A percentile compares a stretch with the other conserved stretches of the same genome.
phyloP scores from a whole-genome alignment of 2,329 filamentous ascomycete species.

The Dryadomyces quercus-mongolicae region DNA sequence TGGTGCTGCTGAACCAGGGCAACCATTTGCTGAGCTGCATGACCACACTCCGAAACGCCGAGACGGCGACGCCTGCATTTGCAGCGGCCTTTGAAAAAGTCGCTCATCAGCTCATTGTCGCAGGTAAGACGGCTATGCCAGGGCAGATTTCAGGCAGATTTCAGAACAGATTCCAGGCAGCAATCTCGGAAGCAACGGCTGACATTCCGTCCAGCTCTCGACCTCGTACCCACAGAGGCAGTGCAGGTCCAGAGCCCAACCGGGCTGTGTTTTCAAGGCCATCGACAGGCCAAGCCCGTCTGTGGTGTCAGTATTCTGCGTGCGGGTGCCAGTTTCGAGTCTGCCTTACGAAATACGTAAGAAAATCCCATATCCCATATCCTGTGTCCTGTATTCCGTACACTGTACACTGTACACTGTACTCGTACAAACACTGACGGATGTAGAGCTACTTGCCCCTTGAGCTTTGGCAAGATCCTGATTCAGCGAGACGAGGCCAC shows the following conservation, averaged over 20 bases:
- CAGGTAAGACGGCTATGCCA: no score
- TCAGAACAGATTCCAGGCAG: not conserved
- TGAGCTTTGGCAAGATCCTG: conserved; percentile 4
- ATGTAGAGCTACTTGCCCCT: not conserved
- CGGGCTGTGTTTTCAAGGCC: not conserved
- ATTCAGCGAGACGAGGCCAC: conserved; percentile 4
- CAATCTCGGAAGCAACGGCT: not conserved
- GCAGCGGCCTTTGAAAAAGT: conserved; percentile 1
- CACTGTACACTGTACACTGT: not conserved
- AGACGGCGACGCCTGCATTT: not conserved
- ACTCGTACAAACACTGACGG: not conserved
- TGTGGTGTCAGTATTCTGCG: conserved; percentile 5
- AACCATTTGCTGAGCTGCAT: conserved; percentile 3
- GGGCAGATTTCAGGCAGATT: no score
- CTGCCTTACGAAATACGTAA: not conserved
- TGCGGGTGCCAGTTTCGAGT: conserved; percentile 2
- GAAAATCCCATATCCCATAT: no score
- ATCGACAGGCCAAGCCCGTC: not conserved
- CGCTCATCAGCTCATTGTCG: not conserved
- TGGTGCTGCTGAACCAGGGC: conserved; percentile 1
- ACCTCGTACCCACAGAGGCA: not conserved
- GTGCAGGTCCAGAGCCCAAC: not conserved
- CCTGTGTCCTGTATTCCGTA: no score
- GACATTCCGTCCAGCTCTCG: not conserved
- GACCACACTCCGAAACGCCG: not conserved